These are phyloP conservation scores for Myxozyma vanderwaltii DNA, from an alignment of 805 yeast genomes.

Conservation along the genomic window DNA sequence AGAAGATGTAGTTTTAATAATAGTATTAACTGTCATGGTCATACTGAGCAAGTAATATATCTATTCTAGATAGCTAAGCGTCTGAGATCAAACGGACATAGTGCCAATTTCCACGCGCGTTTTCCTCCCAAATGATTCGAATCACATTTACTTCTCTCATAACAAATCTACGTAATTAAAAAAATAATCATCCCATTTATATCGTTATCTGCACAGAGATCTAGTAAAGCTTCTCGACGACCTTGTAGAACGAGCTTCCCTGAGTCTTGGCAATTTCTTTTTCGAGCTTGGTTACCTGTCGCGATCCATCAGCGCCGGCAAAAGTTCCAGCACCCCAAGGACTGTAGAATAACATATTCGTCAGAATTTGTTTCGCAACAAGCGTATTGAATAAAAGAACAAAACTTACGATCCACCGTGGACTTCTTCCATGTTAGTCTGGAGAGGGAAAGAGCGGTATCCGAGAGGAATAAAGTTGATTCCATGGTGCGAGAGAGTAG, in stretches of 20 bases:
- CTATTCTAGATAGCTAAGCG: no score
- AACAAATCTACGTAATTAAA: no score
- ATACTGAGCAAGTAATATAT: no score
- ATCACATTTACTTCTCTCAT: no score
- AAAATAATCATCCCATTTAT: no score
- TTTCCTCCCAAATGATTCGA: no score
- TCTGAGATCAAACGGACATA: no score
- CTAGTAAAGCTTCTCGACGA: slow-evolving; percentile 38
- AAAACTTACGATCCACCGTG: slow-evolving; percentile 64
- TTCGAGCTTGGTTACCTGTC: slow-evolving; percentile 67
- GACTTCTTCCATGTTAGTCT: slow-evolving; percentile 61
- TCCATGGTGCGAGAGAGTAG: slow-evolving; percentile 74
- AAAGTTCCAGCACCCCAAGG: slow-evolving; percentile 87
- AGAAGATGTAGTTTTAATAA: no score
- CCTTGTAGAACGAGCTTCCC: slow-evolving; percentile 64
- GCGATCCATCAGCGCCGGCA: slow-evolving; percentile 76
- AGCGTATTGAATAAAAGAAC: not conserved
- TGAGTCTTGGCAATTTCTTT: slow-evolving; percentile 63
- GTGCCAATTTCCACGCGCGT: no score
- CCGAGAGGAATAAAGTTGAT: slow-evolving; percentile 77
- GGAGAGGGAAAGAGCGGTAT: slow-evolving; percentile 58
- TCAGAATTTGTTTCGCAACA: not conserved
- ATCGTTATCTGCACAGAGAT: no score
- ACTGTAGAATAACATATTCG: not conserved
- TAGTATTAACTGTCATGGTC: no score